These are phyloP conservation scores for Boletales sp. DNA, from an alignment of 768 basidiomycete genomes.

Conservation along the genomic window DNA sequence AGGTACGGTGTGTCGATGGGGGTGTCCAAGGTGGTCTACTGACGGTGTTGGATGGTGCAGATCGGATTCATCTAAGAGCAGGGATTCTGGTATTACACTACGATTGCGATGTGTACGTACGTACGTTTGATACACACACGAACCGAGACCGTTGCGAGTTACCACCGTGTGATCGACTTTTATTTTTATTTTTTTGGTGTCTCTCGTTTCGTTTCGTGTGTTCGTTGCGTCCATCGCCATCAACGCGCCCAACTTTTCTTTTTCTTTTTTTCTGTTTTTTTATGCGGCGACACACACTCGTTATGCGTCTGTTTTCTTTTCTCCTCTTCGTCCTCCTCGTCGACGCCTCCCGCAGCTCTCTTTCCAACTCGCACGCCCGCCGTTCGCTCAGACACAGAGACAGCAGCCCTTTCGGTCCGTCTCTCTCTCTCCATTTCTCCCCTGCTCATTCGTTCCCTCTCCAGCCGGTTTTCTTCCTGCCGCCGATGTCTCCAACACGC, in stretches of 20 bases:
- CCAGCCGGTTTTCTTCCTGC: conserved; percentile 7
- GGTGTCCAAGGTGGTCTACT: neutral
- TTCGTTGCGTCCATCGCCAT: conserved; percentile 12
- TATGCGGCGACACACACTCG: conserved; percentile 35
- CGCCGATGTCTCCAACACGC: no score
- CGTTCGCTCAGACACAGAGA: conserved; percentile 28
- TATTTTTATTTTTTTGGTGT: neutral
- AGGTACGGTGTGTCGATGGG: conserved; percentile 48
- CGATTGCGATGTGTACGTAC: no score
- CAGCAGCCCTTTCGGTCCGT: conserved; percentile 18
- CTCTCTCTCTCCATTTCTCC: neutral
- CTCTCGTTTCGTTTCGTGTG: conserved; percentile 5
- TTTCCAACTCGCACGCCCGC: conserved; percentile 32
- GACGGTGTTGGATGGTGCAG: conserved; percentile 34
- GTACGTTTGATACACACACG: no score
- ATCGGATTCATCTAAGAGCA: conserved; percentile 86
- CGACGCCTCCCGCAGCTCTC: conserved; percentile 40
- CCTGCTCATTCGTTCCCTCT: neutral
- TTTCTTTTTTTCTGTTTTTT: neutral
- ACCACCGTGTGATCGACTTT: conserved; percentile 15
- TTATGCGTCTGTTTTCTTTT: conserved; percentile 29
- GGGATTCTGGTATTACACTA: no score
- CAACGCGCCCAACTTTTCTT: neutral
- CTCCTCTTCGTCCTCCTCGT: conserved; percentile 23
- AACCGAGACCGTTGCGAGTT: no score